A percentile compares a stretch with the other conserved stretches of the same genome.
Conservation (phyloP, 2,329 filamentous ascomycete genomes). For the Penicillium sp. region DNA sequence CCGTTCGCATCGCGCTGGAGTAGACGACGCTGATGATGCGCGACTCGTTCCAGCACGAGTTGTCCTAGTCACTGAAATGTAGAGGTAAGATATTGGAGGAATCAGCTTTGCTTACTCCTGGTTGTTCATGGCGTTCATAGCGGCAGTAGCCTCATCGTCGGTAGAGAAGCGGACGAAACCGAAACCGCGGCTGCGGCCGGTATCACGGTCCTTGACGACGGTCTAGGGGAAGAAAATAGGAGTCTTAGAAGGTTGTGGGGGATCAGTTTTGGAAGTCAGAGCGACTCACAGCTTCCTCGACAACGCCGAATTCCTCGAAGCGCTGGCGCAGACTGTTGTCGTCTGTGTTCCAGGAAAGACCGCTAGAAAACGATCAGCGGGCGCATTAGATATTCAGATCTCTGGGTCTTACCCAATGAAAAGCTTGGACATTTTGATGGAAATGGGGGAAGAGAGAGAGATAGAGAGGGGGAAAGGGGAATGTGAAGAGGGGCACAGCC, state of each 20-base stretch:
- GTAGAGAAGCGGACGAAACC: constrained; percentile 10
- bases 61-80: neutral
- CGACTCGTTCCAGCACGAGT: neutral
- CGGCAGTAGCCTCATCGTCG: constrained; percentile 11
- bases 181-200: constrained; percentile 13
- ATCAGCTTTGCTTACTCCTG: constrained; percentile 5
- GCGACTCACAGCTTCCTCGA: constrained; percentile 13
- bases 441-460: neutral
- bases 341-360: constrained; percentile 14
- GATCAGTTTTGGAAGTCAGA: neutral
- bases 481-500: constrained; percentile 12
- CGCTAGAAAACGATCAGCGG: constrained; percentile 3
- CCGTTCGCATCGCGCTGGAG: neutral
- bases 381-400: neutral
- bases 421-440: constrained; percentile 13
- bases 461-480: neutral
- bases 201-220: constrained; percentile 14
- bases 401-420: constrained; percentile 7
- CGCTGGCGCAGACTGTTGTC: constrained; percentile 9
- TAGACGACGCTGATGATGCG: neutral
- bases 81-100: neutral
- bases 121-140: constrained; percentile 10
- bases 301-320: constrained; percentile 11
- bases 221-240: neutral
- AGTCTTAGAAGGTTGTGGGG: neutral